These are phyloP conservation scores for Claviceps maximensis DNA, from an alignment of 2,329 filamentous ascomycete genomes.

Conservation along the genomic window DNA sequence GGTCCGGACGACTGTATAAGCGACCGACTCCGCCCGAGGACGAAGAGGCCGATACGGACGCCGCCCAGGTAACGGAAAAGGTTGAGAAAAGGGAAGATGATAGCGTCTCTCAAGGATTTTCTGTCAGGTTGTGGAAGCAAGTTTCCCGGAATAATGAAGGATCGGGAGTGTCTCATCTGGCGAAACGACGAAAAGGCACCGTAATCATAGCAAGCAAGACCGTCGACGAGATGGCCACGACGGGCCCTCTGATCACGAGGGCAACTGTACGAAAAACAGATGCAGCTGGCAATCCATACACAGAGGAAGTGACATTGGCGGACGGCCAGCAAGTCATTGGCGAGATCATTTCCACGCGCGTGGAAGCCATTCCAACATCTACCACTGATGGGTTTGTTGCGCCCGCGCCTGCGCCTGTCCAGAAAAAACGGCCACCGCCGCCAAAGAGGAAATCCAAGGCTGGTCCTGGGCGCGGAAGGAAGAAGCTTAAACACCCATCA, in stretches of 20 bases:
- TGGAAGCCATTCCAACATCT: conserved; percentile 41
- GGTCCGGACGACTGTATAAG: conserved; percentile 66
- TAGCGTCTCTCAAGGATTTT: conserved; percentile 37
- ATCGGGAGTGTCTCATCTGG: conserved; percentile 38
- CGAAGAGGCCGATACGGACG: conserved; percentile 41
- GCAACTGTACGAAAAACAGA: conserved; percentile 71
- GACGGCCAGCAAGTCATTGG: conserved; percentile 72
- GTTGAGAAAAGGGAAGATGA: conserved; percentile 52
- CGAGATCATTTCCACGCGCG: conserved; percentile 56
- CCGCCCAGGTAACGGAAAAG: conserved; percentile 30
- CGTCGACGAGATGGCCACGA: conserved; percentile 26
- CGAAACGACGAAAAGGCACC: conserved; percentile 47
- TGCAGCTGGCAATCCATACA: conserved; percentile 65
- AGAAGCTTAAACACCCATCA: conserved; percentile 53
- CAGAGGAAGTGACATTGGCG: conserved; percentile 70
- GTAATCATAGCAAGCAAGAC: conserved; percentile 43
- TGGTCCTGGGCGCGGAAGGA: conserved; percentile 62
- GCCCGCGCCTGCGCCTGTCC: conserved; percentile 26
- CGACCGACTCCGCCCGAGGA: conserved; percentile 49
- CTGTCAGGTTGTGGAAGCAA: conserved; percentile 48
- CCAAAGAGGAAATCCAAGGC: conserved; percentile 70
- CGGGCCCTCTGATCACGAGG: conserved; percentile 52
- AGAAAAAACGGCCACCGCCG: conserved; percentile 54
- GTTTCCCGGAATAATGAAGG: conserved; percentile 45
- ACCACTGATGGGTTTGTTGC: conserved; percentile 40